Conservation (phyloP, 2,329 filamentous ascomycete genomes). For the Pleomassaria siparia region DNA sequence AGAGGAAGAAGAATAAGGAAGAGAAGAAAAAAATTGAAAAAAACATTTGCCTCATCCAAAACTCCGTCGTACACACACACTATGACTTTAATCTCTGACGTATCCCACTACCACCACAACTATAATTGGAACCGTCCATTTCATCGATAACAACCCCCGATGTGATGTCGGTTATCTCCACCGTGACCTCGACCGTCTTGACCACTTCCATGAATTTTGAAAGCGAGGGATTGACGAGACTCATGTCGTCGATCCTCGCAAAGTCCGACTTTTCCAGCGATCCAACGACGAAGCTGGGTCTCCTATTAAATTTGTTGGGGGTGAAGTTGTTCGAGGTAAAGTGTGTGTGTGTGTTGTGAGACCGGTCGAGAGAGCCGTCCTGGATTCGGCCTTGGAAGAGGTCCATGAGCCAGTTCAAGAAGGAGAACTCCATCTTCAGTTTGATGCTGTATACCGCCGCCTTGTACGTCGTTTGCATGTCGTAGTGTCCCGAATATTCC, state of each 20-base stretch:
- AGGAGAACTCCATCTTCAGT: constrained; percentile 55
- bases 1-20: too few relatives aligned
- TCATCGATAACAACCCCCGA: neutral
- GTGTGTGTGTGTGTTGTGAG: too few relatives aligned
- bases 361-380: constrained; percentile 7
- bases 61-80: too few relatives aligned
- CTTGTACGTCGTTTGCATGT: constrained; percentile 43
- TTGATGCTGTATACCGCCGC: constrained; percentile 46
- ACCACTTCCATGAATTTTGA: constrained; percentile 13
- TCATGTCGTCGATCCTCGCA: constrained; percentile 12
- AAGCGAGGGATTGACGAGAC: neutral
- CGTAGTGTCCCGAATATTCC: constrained; percentile 41
- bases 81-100: too few relatives aligned
- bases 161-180: constrained; percentile 7
- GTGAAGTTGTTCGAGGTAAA: too few relatives aligned
- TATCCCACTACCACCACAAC: too few relatives aligned
- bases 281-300: too few relatives aligned
- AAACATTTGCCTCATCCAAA: too few relatives aligned
- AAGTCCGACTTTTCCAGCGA: constrained; percentile 14
- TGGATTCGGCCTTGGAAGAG: constrained; percentile 16
- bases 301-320: too few relatives aligned
- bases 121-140: too few relatives aligned
- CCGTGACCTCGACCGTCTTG: constrained; percentile 14
- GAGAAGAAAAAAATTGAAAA: too few relatives aligned
- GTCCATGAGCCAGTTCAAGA: constrained; percentile 45